Percentiles rank a stretch among this genome's conserved stretches.
phyloP scores from a whole-genome alignment of 2,329 filamentous ascomycete species.

The Sclerotinia borealis region DNA sequence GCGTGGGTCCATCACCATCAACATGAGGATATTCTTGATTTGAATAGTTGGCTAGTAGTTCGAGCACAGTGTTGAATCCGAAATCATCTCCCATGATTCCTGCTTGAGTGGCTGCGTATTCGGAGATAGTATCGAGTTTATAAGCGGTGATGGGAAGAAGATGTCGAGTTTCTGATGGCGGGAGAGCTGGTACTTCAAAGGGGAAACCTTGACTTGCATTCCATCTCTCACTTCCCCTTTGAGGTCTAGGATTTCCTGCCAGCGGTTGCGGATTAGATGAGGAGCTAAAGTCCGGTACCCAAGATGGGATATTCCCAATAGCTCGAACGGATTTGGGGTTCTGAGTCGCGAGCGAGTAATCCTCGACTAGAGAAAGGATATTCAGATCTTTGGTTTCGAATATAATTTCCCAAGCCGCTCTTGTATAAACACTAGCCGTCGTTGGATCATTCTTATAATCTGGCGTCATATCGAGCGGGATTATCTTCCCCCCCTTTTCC shows the following conservation, averaged over 20 bases:
- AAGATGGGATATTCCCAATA: conserved; percentile 12
- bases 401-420: conserved; percentile 9
- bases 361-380: conserved; percentile 18
- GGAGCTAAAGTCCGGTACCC: conserved; percentile 18
- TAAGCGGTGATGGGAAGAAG: conserved; percentile 2
- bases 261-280: conserved; percentile 10
- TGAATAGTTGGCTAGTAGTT: not conserved
- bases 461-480: conserved; percentile 1
- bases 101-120: not conserved
- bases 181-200: conserved; percentile 2
- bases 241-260: conserved; percentile 13
- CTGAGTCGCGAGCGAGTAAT: not conserved
- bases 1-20: not conserved
- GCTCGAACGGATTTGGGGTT: not conserved
- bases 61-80: not conserved
- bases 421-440: conserved; percentile 11
- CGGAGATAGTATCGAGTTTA: not conserved
- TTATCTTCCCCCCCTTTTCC: conserved; percentile 6
- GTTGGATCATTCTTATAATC: not conserved
- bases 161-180: not conserved
- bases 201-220: conserved; percentile 9
- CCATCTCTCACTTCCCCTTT: conserved; percentile 7
- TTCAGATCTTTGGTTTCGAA: conserved; percentile 16
- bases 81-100: conserved; percentile 11
- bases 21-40: not conserved